Conservation (phyloP, 768 basidiomycete genomes). For the Phlegmacium glaucopus region DNA sequence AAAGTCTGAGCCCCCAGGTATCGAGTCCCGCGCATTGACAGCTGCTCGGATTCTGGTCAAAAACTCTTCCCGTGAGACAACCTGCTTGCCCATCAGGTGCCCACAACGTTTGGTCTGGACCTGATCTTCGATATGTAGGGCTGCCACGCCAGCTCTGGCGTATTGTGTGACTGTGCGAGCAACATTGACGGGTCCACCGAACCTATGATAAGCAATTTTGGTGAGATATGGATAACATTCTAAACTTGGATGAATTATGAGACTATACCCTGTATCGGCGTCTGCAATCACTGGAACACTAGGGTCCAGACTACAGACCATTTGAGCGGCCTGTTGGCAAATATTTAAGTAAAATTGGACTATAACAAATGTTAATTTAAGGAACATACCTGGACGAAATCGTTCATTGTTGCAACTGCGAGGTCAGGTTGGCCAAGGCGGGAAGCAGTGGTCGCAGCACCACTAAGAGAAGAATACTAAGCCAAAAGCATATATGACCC, state of each 20-base stretch:
- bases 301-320: conserved; percentile 66
- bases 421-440: conserved; percentile 77
- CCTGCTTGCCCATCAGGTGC: conserved; percentile 75
- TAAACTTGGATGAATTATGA: neutral
- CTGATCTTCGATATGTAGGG: conserved; percentile 76
- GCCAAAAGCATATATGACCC: neutral
- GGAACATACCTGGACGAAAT: conserved; percentile 58
- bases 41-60: conserved; percentile 73
- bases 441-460: conserved; percentile 78
- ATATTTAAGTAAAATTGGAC: neutral
- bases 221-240: neutral
- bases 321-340: conserved; percentile 51
- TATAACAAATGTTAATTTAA: neutral
- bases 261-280: conserved; percentile 73
- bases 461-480: conserved; percentile 32
- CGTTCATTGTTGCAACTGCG: conserved; percentile 74
- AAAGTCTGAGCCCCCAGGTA: conserved; percentile 74
- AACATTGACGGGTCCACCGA: conserved; percentile 71
- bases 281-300: conserved; percentile 72
- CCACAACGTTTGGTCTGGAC: conserved; percentile 80
- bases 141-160: conserved; percentile 64
- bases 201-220: conserved; percentile 25
- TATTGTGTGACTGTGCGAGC: conserved; percentile 73
- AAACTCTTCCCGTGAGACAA: conserved; percentile 75
- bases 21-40: conserved; percentile 70